Conservation (phyloP, 2,329 filamentous ascomycete genomes). For the Nemania abortiva region DNA sequence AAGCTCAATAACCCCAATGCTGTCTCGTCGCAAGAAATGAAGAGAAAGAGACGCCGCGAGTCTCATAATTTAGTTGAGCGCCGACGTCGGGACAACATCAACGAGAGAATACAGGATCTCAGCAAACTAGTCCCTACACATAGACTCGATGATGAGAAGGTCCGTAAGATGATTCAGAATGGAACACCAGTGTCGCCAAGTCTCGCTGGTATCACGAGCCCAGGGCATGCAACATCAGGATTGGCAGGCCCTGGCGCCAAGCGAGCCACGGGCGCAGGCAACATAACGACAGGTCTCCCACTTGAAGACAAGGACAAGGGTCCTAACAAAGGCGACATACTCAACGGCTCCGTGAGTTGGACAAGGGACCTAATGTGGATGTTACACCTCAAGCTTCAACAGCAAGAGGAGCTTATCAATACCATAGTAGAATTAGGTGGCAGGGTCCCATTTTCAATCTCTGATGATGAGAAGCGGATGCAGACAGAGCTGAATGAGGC, state of each 20-base stretch:
- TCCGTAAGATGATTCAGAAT: conserved; percentile 93
- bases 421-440: conserved; percentile 78
- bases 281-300: conserved; percentile 91
- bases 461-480: conserved; percentile 96
- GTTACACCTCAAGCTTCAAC: conserved; percentile 86
- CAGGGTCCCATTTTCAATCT: conserved; percentile 82
- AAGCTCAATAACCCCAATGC: conserved; percentile 74
- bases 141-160: conserved; percentile 95
- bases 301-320: conserved; percentile 98
- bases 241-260: conserved; percentile 87
- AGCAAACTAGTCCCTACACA: conserved; percentile 93
- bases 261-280: conserved; percentile 80
- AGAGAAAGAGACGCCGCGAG: conserved; percentile 88
- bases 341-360: conserved; percentile 97
- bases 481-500: conserved; percentile 91
- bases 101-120: conserved; percentile 96
- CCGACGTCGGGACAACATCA: conserved; percentile 95
- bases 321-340: conserved; percentile 97
- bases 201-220: conserved; percentile 75
- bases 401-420: conserved; percentile 87
- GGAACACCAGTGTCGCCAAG: conserved; percentile 90
- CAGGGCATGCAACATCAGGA: conserved; percentile 85
- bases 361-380: conserved; percentile 98
- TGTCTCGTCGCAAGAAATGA: conserved; percentile 89
- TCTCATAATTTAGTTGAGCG: conserved; percentile 98